Conservation (phyloP, 495 filamentous ascomycete genomes). For the Penicillium robsamsonii region DNA sequence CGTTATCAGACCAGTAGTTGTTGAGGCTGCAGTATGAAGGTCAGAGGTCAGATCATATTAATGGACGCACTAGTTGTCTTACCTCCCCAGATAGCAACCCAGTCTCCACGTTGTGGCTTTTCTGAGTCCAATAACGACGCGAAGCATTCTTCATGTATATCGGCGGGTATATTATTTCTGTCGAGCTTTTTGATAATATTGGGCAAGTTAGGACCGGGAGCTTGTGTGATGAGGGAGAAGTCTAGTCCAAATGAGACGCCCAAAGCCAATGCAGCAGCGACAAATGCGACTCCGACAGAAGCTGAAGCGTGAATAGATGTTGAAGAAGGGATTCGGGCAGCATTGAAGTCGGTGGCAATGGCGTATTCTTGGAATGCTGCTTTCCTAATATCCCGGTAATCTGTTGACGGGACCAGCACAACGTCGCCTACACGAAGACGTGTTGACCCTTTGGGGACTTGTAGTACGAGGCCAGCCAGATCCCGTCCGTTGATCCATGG, state of each 20-base stretch:
- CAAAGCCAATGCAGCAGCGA: conserved; percentile 56
- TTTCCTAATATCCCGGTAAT: conserved; percentile 69
- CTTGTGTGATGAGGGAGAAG: conserved; percentile 38
- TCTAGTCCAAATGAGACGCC: conserved; percentile 62
- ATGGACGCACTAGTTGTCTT: conserved; percentile 18
- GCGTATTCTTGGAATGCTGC: conserved; percentile 68
- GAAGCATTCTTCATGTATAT: conserved; percentile 56
- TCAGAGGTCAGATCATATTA: background rate
- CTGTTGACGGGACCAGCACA: conserved; percentile 64
- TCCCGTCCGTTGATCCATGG: conserved; percentile 69
- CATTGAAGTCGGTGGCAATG: conserved; percentile 61
- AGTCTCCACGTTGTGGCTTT: conserved; percentile 52
- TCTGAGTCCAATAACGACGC: conserved; percentile 41
- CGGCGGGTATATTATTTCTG: conserved; percentile 42
- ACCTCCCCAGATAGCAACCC: conserved; percentile 71
- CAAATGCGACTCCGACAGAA: conserved; percentile 62
- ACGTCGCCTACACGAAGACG: conserved; percentile 54
- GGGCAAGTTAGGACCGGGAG: conserved; percentile 54
- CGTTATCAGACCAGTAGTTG: conserved; percentile 58
- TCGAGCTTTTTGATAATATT: conserved; percentile 39
- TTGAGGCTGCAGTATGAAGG: conserved; percentile 40
- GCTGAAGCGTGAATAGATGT: conserved; percentile 52
- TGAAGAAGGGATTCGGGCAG: conserved; percentile 52
- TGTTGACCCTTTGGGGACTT: conserved; percentile 39
- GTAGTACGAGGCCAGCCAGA: conserved; percentile 56